phyloP scores from a whole-genome alignment of 1,139 yeast genomes.

The Debaryomyces fabryi region DNA sequence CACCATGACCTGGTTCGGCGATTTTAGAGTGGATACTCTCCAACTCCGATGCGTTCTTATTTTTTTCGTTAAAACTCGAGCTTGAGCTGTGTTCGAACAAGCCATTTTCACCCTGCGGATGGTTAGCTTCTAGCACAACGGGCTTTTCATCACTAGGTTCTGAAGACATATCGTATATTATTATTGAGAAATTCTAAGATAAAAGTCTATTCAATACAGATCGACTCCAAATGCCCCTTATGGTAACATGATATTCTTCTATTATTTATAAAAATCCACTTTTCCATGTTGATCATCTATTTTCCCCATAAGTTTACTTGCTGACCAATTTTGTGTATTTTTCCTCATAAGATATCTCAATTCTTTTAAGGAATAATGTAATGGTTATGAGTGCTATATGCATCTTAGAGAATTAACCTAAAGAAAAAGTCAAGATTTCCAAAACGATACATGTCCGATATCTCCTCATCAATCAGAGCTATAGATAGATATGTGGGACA shows the following conservation, averaged over 20 bases:
- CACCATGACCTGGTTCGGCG: slow-evolving; percentile 30
- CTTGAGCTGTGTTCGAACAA: slow-evolving; percentile 26
- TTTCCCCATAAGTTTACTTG: slow-evolving; percentile 5
- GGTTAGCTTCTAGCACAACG: background rate
- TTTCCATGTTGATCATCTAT: slow-evolving; percentile 8
- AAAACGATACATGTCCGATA: background rate
- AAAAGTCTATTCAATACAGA: background rate
- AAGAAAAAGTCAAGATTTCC: background rate
- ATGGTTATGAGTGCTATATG: slow-evolving; percentile 4
- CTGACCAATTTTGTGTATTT: slow-evolving; percentile 2
- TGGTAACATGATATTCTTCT: background rate
- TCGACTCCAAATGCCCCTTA: background rate
- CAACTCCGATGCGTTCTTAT: slow-evolving; percentile 23
- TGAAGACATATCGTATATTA: background rate
- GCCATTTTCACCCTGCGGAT: slow-evolving; percentile 17
- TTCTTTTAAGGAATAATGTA: background rate
- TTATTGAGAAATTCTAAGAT: background rate
- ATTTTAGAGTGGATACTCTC: slow-evolving; percentile 27
- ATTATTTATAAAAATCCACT: background rate
- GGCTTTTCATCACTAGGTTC: background rate
- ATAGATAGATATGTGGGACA: background rate
- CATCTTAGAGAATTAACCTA: background rate
- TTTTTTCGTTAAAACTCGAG: slow-evolving; percentile 23
- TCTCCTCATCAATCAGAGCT: background rate
- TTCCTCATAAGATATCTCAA: background rate